Base-by-base conservation (phyloP, 768 basidiomycete species). In the Leccinum arenicola region DNA sequence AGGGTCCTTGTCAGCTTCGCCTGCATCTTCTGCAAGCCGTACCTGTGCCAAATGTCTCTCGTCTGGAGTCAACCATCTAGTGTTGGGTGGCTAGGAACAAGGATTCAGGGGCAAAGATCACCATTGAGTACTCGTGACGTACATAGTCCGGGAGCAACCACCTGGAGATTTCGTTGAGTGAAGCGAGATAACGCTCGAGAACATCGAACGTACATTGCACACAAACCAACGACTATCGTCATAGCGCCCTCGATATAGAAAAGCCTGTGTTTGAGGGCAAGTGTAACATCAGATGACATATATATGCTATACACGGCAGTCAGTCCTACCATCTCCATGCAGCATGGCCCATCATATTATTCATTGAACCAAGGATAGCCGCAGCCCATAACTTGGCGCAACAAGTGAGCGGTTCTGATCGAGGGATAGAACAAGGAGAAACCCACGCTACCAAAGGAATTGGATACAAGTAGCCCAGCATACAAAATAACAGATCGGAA, bases 131-230 rank as follows among this genome's bases (percentile, higher is more conserved):
- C 12, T 51, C 7, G 4, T 23, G 31, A 71, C 82, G 25, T 33
- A 86, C 85, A 66, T 83, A 84, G 66, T 88, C 84, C 3, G 84
- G 84, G n/a, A 87, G 73, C 6, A 80, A 60, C 78, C 82, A 85
- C 65, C 85, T 87, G 55, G 2, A 48, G 8, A 6, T 11, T 36
- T 33, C 27, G 21, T 51, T 9, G 25, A 55, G 54, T 55, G 29
- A 33, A 58, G 29, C 5, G 14, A 14, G 15, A 15, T n/a, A 4
- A 36, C 9, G 1, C 1, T n/a, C 50, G 7, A n/a, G n/a, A 33
- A 45, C 17, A 54, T 40, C 40, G 17, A 19, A 48, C 54, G 4
- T 31, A 48, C 54, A 55, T 48, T n/a, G 54, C 43, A 6, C 35
- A 7, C 1, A 55, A 29, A 23, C 54, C 54, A 23, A 55, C n/a